These are phyloP conservation scores for Monosporascus sp. DNA, from an alignment of 2,329 filamentous ascomycete genomes.

Conservation along the genomic window DNA sequence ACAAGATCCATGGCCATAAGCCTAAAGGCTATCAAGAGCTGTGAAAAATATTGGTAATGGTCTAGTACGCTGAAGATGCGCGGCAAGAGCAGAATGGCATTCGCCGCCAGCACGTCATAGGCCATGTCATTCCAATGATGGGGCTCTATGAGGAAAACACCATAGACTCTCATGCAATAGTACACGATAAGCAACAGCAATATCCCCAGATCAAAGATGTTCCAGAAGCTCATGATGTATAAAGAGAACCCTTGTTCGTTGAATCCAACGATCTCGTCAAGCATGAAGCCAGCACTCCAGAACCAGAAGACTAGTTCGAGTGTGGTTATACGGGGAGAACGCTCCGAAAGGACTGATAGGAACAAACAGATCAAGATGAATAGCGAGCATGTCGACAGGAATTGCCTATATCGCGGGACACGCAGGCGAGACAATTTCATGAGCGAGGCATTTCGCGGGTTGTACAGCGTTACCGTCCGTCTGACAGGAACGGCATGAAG, in stretches of 20 bases:
- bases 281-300: conserved; percentile 95
- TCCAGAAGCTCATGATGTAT: conserved; percentile 98
- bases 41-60: conserved; percentile 94
- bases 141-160: conserved; percentile 74
- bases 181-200: conserved; percentile 80
- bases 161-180: conserved; percentile 84
- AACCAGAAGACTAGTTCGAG: conserved; percentile 93
- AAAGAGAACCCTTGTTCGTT: conserved; percentile 95
- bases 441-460: conserved; percentile 82
- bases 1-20: conserved; percentile 89
- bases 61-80: conserved; percentile 90
- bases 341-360: conserved; percentile 70
- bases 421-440: conserved; percentile 88
- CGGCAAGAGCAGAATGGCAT: conserved; percentile 83
- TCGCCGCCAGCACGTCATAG: conserved; percentile 90
- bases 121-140: conserved; percentile 75
- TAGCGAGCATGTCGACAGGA: conserved; percentile 83
- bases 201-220: conserved; percentile 89
- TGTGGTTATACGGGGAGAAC: conserved; percentile 74
- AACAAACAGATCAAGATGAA: conserved; percentile 82
- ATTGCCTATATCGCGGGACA: conserved; percentile 86
- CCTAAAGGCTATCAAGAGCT: conserved; percentile 87
- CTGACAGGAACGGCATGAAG: conserved; percentile 43
- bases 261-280: conserved; percentile 92
- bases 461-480: conserved; percentile 80